Base-by-base conservation (phyloP, 1,284 basidiomycete species). In the Neonothopanus nambi region DNA sequence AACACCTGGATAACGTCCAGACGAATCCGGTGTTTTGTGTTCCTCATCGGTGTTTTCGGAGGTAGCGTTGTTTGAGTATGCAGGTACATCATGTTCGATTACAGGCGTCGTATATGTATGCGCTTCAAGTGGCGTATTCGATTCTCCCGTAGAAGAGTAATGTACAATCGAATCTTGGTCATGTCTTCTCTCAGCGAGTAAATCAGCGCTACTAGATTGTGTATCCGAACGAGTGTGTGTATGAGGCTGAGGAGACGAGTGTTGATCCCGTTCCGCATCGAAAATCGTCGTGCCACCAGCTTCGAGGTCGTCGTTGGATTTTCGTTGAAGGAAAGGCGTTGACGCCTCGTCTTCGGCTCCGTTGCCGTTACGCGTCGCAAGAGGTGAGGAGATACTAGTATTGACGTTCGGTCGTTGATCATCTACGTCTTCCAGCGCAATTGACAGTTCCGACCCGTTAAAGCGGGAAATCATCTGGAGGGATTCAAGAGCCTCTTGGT, bases 381-480 rank as follows among this genome's bases (percentile, higher is more conserved):
- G 4, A 24, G 39, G 15, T 18, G 40, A 51, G 11, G 44, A 33
- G 21, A 15, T 43, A 3, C 4, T 13, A 2, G 8, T 3, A 33
- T n/a, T n/a, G 21, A 51, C 48, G 1, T 60, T 58, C 13, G 63
- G 63, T 43, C 66, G 64, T 39, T 69, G 65, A 63, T 88, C 90
- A 51, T 80, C 73, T 0, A 95, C 91, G 57, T 95, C 93, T 23
- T 80, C 79, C 6, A 89, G 68, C 24, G 79, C 80, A 42, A 95
- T 77, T 11, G 76, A 70, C 1, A 93, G 68, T 41, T 85, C 73
- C 30, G 83, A 81, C 13, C 89, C 91, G 67, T 98, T 97, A 71
- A 88, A 94, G 38, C 78, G 79, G 1, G 90, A 91, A 41, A 98
- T 97, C 58, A 89, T 73, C 59, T 88, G 84, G 0, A 98, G 77